Percentiles rank a stretch among this genome's conserved stretches.
Conservation (phyloP, 1,284 basidiomycete species). For the Ustilago trichophora region DNA sequence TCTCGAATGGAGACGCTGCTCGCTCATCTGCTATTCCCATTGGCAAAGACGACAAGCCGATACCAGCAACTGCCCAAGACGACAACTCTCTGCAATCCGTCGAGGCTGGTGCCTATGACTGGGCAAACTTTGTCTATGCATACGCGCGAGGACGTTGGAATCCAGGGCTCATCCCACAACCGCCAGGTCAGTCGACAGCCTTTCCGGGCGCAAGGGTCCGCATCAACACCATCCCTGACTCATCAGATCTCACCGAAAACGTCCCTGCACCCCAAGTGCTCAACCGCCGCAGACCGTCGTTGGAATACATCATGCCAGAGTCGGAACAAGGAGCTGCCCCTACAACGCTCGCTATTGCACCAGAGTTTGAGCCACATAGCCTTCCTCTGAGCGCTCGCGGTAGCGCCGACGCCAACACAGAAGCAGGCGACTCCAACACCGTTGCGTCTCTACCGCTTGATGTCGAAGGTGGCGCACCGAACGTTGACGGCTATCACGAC, state of each 20-base stretch:
- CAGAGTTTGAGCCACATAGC: slow-evolving; percentile 25
- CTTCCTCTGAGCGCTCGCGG: slow-evolving; percentile 23
- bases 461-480: not conserved
- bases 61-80: not conserved
- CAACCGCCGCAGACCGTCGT: slow-evolving; percentile 22
- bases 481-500: not conserved
- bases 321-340: not conserved
- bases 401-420: slow-evolving; percentile 16
- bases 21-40: not conserved
- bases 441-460: slow-evolving; percentile 11
- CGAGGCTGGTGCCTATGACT: slow-evolving; percentile 54
- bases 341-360: not conserved
- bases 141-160: slow-evolving; percentile 61
- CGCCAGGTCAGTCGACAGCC: slow-evolving; percentile 49
- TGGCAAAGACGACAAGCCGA: not conserved
- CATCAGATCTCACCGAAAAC: not conserved
- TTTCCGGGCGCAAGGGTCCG: slow-evolving; percentile 28
- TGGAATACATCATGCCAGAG: slow-evolving; percentile 25
- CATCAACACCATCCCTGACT: slow-evolving; percentile 16
- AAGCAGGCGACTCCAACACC: slow-evolving; percentile 8
- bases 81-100: not conserved
- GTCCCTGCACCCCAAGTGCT: not conserved
- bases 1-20: not conserved
- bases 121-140: slow-evolving; percentile 62
- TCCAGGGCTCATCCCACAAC: slow-evolving; percentile 52